Evolutionary conservation across 169 alveolate genomes (phyloP).

Genomic region (Plasmodium billcollinsi): DNA sequence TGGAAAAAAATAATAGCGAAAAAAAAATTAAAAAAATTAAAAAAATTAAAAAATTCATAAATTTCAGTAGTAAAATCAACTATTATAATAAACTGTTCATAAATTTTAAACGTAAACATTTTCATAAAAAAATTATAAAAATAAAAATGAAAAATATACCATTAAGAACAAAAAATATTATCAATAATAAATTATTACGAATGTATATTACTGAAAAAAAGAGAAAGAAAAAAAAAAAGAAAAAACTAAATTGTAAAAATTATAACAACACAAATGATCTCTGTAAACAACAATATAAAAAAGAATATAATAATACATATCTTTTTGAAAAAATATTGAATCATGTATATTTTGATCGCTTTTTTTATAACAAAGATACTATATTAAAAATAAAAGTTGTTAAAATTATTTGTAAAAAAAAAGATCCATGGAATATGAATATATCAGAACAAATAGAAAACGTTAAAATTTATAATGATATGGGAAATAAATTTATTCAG

Average conservation of each 20-base stretch:
- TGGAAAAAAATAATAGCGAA: constrained; percentile 8
- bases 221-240: neutral
- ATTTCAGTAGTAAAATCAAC: neutral
- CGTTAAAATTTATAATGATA: constrained; percentile 57
- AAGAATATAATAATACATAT: constrained; percentile 5
- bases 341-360: constrained; percentile 59
- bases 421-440: constrained; percentile 77
- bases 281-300: neutral
- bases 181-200: neutral
- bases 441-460: constrained; percentile 65
- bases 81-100: constrained; percentile 11
- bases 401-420: constrained; percentile 74
- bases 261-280: neutral
- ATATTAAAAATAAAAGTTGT: constrained; percentile 68
- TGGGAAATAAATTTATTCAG: constrained; percentile 59
- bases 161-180: neutral
- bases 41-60: too few relatives aligned
- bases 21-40: neutral
- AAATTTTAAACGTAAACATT: constrained; percentile 10
- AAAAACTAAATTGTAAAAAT: neutral
- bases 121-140: constrained; percentile 25
- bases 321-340: constrained; percentile 24
- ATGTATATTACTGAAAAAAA: neutral
- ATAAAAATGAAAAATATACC: constrained; percentile 11
- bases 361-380: constrained; percentile 57